These are phyloP conservation scores for Neodidymelliopsis sp. DNA, from an alignment of 2,329 filamentous ascomycete genomes.

Conservation along the genomic window DNA sequence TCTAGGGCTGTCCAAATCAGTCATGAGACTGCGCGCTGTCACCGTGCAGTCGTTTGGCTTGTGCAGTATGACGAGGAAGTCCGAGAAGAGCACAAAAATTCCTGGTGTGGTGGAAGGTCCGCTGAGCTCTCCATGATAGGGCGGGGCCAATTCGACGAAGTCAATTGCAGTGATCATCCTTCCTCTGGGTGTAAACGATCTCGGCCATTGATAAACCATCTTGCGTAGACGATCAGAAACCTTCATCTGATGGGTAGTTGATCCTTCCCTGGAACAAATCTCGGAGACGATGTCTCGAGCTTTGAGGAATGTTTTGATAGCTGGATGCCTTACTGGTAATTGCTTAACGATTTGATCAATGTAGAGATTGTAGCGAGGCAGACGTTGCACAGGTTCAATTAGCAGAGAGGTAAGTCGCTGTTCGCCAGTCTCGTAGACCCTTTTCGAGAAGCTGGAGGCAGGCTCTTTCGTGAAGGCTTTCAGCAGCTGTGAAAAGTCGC, in stretches of 20 bases:
- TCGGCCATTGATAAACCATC: slow-evolving; percentile 80
- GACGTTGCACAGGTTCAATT: slow-evolving; percentile 93
- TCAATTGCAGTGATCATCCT: slow-evolving; percentile 84
- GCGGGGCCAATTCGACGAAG: slow-evolving; percentile 76
- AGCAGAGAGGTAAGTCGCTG: slow-evolving; percentile 89
- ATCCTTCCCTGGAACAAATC: slow-evolving; percentile 90
- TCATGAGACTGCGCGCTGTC: slow-evolving; percentile 78
- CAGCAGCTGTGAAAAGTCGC: slow-evolving; percentile 82
- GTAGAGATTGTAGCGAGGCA: slow-evolving; percentile 93
- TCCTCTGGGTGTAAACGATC: slow-evolving; percentile 73
- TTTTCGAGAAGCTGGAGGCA: slow-evolving; percentile 81
- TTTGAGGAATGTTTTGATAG: slow-evolving; percentile 81
- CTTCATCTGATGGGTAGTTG: slow-evolving; percentile 73
- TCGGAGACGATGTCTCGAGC: slow-evolving; percentile 93
- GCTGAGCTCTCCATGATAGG: slow-evolving; percentile 65
- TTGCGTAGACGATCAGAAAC: slow-evolving; percentile 76
- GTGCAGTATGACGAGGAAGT: slow-evolving; percentile 78
- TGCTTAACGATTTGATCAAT: slow-evolving; percentile 94
- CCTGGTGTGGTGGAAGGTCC: slow-evolving; percentile 61
- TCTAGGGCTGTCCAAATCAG: slow-evolving; percentile 83
- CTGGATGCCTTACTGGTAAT: slow-evolving; percentile 84
- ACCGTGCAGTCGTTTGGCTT: slow-evolving; percentile 70
- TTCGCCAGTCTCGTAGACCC: slow-evolving; percentile 84
- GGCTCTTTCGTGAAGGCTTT: slow-evolving; percentile 78
- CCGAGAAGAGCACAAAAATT: slow-evolving; percentile 84